These are phyloP conservation scores for Hondaea fermentalgiana DNA, from an alignment of 108 stramenopile genomes.

Conservation along the genomic window DNA sequence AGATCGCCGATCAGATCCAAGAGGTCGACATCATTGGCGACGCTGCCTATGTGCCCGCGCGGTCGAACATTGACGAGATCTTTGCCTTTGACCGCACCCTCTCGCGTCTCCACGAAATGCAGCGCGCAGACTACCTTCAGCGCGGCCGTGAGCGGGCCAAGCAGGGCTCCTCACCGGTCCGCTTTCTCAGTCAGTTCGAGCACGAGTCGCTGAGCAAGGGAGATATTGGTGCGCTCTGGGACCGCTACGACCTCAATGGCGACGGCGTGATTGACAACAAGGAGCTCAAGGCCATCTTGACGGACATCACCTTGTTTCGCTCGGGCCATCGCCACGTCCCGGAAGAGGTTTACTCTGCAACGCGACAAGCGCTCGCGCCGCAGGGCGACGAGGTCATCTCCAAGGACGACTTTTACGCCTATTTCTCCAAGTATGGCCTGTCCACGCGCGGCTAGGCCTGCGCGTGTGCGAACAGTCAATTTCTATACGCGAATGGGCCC, in stretches of 20 bases:
- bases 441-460: not conserved
- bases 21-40: constrained; percentile 38
- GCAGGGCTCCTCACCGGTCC: not conserved
- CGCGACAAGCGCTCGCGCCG: not conserved
- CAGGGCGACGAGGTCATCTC: not conserved
- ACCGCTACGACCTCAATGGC: not conserved
- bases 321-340: constrained; percentile 13
- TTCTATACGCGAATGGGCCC: no score
- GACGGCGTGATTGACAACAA: constrained; percentile 1
- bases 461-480: no score
- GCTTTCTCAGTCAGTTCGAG: not conserved
- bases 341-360: not conserved
- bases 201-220: not conserved
- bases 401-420: not conserved
- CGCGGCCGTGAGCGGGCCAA: not conserved
- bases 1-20: constrained; percentile 16
- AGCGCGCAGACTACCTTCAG: constrained; percentile 34
- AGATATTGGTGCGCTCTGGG: not conserved
- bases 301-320: constrained; percentile 6
- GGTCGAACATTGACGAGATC: constrained; percentile 41
- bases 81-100: constrained; percentile 49
- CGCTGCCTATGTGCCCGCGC: constrained; percentile 1
- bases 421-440: not conserved
- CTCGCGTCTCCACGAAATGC: constrained; percentile 48
- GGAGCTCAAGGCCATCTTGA: not conserved